phyloP scores from a whole-genome alignment of 805 yeast species.

The Metschnikowia corniflorae region DNA sequence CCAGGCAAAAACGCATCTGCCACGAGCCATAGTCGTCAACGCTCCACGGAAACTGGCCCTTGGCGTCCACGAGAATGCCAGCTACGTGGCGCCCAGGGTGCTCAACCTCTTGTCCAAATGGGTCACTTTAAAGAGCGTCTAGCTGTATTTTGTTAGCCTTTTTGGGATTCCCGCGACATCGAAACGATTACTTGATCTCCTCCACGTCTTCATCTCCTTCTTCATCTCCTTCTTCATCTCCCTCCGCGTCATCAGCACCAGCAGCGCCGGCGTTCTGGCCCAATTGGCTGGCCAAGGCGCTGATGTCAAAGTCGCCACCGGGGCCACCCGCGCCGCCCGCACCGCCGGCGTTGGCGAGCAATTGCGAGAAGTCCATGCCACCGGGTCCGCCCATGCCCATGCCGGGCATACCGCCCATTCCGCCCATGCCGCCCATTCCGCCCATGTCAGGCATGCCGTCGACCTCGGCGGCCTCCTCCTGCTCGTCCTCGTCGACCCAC shows the following conservation, averaged over 20 bases:
- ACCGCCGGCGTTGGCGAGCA: slow-evolving; percentile 31
- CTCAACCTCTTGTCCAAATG: slow-evolving; percentile 4
- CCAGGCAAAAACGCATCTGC: neutral
- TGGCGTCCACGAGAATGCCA: neutral
- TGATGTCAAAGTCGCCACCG: slow-evolving; percentile 31
- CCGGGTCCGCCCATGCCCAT: slow-evolving; percentile 31
- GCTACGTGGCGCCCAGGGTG: neutral
- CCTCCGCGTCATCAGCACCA: slow-evolving; percentile 19
- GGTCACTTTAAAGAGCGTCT: too few relatives aligned
- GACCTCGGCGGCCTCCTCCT: slow-evolving; percentile 61
- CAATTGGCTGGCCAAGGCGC: slow-evolving; percentile 41
- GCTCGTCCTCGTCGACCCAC: slow-evolving; percentile 99
- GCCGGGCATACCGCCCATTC: slow-evolving; percentile 20
- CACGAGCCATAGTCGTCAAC: slow-evolving; percentile 2
- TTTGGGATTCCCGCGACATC: too few relatives aligned
- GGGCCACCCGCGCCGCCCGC: slow-evolving; percentile 34
- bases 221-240: slow-evolving; percentile 21
- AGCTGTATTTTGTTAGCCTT: too few relatives aligned
- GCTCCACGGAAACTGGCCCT: neutral
- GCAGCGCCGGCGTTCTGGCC: slow-evolving; percentile 30
- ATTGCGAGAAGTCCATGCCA: slow-evolving; percentile 19
- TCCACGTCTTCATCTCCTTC: slow-evolving; percentile 22
- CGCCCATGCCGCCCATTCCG: slow-evolving; percentile 19
- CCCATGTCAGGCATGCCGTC: slow-evolving; percentile 26
- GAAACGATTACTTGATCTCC: slow-evolving; percentile 5